These are phyloP conservation scores for Fusarium xyrophilum DNA, from an alignment of 2,329 filamentous ascomycete species.

Conservation along the genomic window DNA sequence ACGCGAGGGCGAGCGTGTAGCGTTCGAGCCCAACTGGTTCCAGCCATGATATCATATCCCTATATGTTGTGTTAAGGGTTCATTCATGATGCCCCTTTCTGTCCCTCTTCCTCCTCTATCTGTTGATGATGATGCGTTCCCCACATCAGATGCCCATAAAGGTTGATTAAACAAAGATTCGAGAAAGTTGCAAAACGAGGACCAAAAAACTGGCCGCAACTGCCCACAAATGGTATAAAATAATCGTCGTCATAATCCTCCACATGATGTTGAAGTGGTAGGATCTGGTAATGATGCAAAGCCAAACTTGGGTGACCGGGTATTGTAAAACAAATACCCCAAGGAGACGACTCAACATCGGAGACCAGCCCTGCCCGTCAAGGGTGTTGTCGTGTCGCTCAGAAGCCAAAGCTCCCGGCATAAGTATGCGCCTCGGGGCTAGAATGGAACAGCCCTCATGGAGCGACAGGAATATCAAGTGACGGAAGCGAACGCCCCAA, in stretches of 20 bases:
- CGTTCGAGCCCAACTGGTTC: slow-evolving; percentile 28
- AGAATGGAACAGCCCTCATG: slow-evolving; percentile 34
- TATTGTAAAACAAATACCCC: slow-evolving; percentile 41
- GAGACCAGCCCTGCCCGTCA: slow-evolving; percentile 40
- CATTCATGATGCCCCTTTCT: slow-evolving; percentile 25
- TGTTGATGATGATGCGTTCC: slow-evolving; percentile 27
- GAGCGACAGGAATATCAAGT: slow-evolving; percentile 32
- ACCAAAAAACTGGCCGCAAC: slow-evolving; percentile 22
- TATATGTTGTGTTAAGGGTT: slow-evolving; percentile 14
- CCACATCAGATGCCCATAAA: slow-evolving; percentile 27
- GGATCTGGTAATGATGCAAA: slow-evolving; percentile 36
- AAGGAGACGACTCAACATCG: slow-evolving; percentile 39
- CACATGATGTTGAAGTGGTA: slow-evolving; percentile 42
- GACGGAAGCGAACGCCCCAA: slow-evolving; percentile 7
- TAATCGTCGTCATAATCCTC: slow-evolving; percentile 32
- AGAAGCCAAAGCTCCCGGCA: slow-evolving; percentile 31
- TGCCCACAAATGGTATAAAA: slow-evolving; percentile 28
- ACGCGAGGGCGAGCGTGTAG: slow-evolving; percentile 24
- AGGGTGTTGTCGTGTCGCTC: slow-evolving; percentile 39
- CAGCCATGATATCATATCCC: slow-evolving; percentile 36
- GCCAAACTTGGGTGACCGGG: slow-evolving; percentile 36
- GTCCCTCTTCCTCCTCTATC: slow-evolving; percentile 34
- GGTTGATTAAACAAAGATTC: slow-evolving; percentile 41
- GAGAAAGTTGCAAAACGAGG: slow-evolving; percentile 40
- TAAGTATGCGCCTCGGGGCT: slow-evolving; percentile 26